Evolutionary conservation across 495 filamentous ascomycete species (phyloP).

Genomic region (Friedmanniomyces endolithicus): DNA sequence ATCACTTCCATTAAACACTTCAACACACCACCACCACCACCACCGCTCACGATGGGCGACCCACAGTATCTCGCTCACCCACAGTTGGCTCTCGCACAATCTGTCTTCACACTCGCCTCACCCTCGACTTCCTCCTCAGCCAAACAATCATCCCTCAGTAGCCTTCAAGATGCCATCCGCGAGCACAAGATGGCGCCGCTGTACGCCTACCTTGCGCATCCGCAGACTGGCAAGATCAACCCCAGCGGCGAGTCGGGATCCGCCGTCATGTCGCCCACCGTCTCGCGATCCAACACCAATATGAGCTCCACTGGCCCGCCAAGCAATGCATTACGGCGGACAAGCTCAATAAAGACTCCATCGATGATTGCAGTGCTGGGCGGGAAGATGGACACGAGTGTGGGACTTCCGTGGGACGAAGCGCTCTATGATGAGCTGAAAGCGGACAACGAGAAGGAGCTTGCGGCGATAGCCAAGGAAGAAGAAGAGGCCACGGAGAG

Average conservation of each 20-base stretch:
- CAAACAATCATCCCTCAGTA: conserved; percentile 64
- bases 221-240: conserved; percentile 82
- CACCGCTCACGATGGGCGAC: conserved; percentile 66
- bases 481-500: conserved; percentile 63
- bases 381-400: conserved; percentile 21
- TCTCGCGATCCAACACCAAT: background rate
- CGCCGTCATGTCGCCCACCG: conserved; percentile 1
- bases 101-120: conserved; percentile 95
- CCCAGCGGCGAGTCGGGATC: conserved; percentile 49
- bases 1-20: conserved; percentile 25
- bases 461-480: conserved; percentile 86
- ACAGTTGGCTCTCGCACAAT: conserved; percentile 79
- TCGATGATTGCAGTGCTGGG: conserved; percentile 18
- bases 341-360: conserved; percentile 17
- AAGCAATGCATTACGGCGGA: conserved; percentile 21
- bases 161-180: conserved; percentile 80
- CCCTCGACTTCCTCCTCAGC: conserved; percentile 55
- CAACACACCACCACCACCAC: conserved; percentile 48
- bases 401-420: conserved; percentile 81
- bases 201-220: conserved; percentile 90
- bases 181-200: conserved; percentile 95
- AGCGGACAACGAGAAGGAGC: conserved; percentile 79
- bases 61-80: conserved; percentile 94
- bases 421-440: conserved; percentile 69
- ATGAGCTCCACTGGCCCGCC: conserved; percentile 6